Percentiles rank a stretch among this genome's conserved stretches.
phyloP scores from a whole-genome alignment of 2,329 filamentous ascomycete species.

The Aureobasidium sp. region DNA sequence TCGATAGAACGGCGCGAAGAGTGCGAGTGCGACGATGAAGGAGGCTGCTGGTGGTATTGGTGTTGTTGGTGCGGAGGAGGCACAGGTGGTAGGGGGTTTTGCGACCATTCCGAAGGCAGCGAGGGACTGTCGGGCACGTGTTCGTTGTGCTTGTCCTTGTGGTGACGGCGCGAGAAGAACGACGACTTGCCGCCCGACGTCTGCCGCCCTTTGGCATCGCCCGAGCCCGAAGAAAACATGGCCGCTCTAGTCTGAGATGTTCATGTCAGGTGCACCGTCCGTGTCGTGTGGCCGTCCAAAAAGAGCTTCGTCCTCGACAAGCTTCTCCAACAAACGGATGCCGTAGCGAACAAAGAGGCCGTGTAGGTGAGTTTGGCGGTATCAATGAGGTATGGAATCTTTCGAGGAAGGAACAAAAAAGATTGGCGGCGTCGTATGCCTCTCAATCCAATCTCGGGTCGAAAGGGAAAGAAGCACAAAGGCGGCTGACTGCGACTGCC shows the following conservation, averaged over 20 bases:
- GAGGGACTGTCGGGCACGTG: conserved; percentile 43
- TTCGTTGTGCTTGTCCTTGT: conserved; percentile 62
- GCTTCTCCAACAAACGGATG: background rate
- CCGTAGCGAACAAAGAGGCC: background rate
- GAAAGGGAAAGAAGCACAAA: conserved; percentile 12
- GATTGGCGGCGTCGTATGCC: conserved; percentile 12
- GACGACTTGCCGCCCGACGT: conserved; percentile 72
- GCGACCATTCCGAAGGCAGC: conserved; percentile 44
- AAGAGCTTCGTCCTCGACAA: conserved; percentile 3
- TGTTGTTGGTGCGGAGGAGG: conserved; percentile 41
- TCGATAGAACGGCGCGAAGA: conserved; percentile 52
- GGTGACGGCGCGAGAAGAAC: conserved; percentile 72
- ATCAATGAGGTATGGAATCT: background rate
- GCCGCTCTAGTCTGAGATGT: conserved; percentile 10
- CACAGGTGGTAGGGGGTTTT: conserved; percentile 52
- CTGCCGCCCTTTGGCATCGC: conserved; percentile 71
- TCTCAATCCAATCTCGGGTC: conserved; percentile 7
- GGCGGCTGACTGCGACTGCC: conserved; percentile 6
- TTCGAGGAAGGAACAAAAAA: conserved; percentile 3
- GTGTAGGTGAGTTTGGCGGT: background rate
- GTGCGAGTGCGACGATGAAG: conserved; percentile 46
- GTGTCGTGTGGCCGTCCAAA: background rate
- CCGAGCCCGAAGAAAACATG: conserved; percentile 35
- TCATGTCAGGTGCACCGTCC: conserved; percentile 8
- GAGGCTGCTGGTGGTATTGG: conserved; percentile 54